Percentiles rank a stretch among this genome's conserved stretches.
These are phyloP conservation scores for Chalciporus sp. DNA, from an alignment of 1,284 basidiomycete genomes.

Conservation along the genomic window DNA sequence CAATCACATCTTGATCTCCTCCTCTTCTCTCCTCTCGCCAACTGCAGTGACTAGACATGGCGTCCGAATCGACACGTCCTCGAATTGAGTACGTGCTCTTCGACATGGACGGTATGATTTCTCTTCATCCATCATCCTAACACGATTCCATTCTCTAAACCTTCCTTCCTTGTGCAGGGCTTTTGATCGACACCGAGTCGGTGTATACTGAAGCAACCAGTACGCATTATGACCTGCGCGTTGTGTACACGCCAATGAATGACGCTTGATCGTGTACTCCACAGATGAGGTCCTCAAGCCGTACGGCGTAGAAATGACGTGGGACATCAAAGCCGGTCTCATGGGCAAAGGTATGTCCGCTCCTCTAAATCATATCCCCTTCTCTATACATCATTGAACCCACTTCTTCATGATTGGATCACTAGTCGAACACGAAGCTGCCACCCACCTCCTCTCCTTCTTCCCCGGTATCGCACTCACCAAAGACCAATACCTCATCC, in stretches of 20 bases:
- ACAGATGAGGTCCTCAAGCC: constrained; percentile 63
- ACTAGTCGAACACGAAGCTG: constrained; percentile 67
- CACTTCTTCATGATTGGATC: not conserved
- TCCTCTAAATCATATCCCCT: not conserved
- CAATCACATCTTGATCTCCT: no score
- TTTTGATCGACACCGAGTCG: constrained; percentile 72
- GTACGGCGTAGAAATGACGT: constrained; percentile 78
- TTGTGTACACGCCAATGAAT: not conserved
- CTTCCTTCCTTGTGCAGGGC: constrained; percentile 33
- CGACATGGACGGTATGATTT: constrained; percentile 72
- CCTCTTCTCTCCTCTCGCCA: not conserved
- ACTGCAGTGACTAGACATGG: constrained; percentile 8
- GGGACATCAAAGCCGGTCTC: constrained; percentile 80
- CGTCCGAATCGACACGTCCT: constrained; percentile 11
- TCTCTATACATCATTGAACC: not conserved
- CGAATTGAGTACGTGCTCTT: constrained; percentile 74
- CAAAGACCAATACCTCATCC: constrained; percentile 56
- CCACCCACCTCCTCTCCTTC: constrained; percentile 67
- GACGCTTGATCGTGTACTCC: constrained; percentile 9
- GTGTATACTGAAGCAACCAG: constrained; percentile 79
- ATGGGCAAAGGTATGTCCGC: constrained; percentile 75
- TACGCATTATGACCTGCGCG: constrained; percentile 36
- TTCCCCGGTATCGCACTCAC: constrained; percentile 71
- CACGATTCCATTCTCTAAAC: not conserved
- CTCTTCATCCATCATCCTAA: not conserved